These are phyloP conservation scores for Aspergillus wentii DNA, from an alignment of 495 filamentous ascomycete genomes.

Conservation along the genomic window DNA sequence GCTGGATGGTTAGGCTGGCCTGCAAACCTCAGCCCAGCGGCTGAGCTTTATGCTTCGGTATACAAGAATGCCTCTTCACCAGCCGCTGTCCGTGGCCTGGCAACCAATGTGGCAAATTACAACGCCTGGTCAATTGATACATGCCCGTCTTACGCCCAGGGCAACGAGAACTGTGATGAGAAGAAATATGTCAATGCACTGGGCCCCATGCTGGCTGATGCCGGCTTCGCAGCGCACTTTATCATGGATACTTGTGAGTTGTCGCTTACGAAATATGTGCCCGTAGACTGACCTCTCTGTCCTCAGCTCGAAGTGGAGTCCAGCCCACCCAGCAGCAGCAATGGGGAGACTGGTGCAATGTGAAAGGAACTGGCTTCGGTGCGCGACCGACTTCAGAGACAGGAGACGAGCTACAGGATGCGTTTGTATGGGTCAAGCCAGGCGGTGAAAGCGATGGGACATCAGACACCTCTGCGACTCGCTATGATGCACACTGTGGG, in stretches of 20 bases:
- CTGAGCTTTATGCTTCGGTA: conserved; percentile 59
- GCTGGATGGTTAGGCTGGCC: conserved; percentile 79
- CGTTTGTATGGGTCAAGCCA: conserved; percentile 83
- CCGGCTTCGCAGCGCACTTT: conserved; percentile 69
- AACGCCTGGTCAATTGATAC: conserved; percentile 53
- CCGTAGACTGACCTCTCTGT: too few species aligned
- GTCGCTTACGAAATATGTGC: neutral
- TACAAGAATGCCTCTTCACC: conserved; percentile 64
- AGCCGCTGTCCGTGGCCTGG: conserved; percentile 62
- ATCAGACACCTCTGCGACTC: conserved; percentile 50
- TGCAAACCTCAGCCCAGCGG: conserved; percentile 69
- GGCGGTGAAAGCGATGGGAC: conserved; percentile 81
- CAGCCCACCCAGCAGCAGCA: conserved; percentile 56
- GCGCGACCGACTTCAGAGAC: conserved; percentile 60
- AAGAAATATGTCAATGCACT: conserved; percentile 66
- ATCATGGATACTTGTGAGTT: conserved; percentile 57
- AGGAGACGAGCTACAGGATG: conserved; percentile 57
- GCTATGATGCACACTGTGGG: conserved; percentile 73
- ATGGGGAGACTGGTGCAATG: conserved; percentile 86
- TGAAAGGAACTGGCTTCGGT: conserved; percentile 70
- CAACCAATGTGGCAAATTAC: conserved; percentile 78
- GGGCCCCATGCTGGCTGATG: conserved; percentile 51
- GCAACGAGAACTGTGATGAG: conserved; percentile 58
- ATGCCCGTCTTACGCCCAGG: conserved; percentile 40
- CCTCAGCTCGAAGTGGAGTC: conserved; percentile 63